Conservation (phyloP, 805 yeast genomes). For the Yamadazyma insecticola region DNA sequence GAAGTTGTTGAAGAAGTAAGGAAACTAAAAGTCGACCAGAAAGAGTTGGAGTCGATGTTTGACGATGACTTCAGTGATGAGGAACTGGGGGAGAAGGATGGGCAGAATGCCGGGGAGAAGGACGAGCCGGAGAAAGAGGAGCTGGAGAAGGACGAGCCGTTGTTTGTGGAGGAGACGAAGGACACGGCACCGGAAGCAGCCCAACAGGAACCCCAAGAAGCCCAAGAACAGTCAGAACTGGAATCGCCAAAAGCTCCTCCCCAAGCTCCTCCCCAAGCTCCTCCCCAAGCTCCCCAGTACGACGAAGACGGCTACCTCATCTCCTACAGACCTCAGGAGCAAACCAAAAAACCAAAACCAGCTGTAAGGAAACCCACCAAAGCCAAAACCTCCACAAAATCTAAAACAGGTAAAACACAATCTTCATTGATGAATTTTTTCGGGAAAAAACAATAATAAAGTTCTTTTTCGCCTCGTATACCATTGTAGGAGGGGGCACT, state of each 20-base stretch:
- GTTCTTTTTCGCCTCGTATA: too few relatives aligned
- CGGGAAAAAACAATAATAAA: conserved; percentile 20
- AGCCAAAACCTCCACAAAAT: conserved; percentile 25
- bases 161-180: conserved; percentile 2
- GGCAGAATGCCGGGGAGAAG: neutral
- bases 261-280: conserved; percentile 2
- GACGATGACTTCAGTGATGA: conserved; percentile 15
- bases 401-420: too few relatives aligned
- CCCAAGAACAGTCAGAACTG: conserved; percentile 3
- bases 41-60: conserved; percentile 4
- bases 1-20: conserved; percentile 5
- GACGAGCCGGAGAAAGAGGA: neutral
- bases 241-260: conserved; percentile 3
- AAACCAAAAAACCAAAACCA: conserved; percentile 11
- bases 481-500: neutral
- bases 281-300: conserved; percentile 14
- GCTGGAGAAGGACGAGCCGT: neutral
- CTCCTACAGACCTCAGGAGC: conserved; percentile 26
- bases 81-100: conserved; percentile 1
- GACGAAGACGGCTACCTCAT: conserved; percentile 53
- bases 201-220: conserved; percentile 2
- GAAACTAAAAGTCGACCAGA: conserved; percentile 1
- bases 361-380: conserved; percentile 10
- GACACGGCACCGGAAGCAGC: too few relatives aligned
- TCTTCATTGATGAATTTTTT: conserved; percentile 46